Base-by-base conservation (phyloP, 257 asterid species). In the Fraxinus quadrangulata region DNA sequence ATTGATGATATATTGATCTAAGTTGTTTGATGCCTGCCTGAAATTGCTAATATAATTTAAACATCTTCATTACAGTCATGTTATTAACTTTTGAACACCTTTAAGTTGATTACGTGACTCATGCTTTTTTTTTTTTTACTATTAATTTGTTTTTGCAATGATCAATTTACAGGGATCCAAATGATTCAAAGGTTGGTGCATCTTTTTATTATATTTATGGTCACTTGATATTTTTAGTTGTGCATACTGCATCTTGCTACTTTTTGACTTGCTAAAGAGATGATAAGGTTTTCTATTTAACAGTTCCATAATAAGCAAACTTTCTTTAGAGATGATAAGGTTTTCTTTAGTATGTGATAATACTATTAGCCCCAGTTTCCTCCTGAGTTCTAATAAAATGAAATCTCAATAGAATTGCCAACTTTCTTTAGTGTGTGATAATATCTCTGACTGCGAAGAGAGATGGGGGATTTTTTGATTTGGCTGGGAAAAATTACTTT, bases 161-260 rank as follows among this genome's bases (percentile, higher is more conserved):
- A 82, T 77, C 97, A 81, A 87, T 96, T 77, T 90, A 88, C 89
- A 90, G 87, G 94, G 99, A 90, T 74, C 92, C 96, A 65, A 75
- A 73, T 66, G 92, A 85, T 47, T 76, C 93, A 49, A 90, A 89
- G 95, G 98, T 95, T 82, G 70, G 96, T 76, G 34, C 80, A 36
- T 70, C 51, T 26, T 39, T 45, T 73, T 74, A 67, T 61, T 34
- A 63, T n/a, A 45, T 49, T 54, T 16, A 54, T 72, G 77, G 66
- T 77, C 23, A 24, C 42, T 49, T 72, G 73, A 37, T 70, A 67
- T 40, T 71, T 5, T 30, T 9, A 37, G 70, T 65, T 28, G 24
- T 49, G 72, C 51, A 67, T 40, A 40, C 70, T 70, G 26, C 65
- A n/a, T 37, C 69, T 51, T 36, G 37, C 42, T 47, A 78, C 59